phyloP scores from a whole-genome alignment of 257 asterid species.

The Jasminum sambac region DNA sequence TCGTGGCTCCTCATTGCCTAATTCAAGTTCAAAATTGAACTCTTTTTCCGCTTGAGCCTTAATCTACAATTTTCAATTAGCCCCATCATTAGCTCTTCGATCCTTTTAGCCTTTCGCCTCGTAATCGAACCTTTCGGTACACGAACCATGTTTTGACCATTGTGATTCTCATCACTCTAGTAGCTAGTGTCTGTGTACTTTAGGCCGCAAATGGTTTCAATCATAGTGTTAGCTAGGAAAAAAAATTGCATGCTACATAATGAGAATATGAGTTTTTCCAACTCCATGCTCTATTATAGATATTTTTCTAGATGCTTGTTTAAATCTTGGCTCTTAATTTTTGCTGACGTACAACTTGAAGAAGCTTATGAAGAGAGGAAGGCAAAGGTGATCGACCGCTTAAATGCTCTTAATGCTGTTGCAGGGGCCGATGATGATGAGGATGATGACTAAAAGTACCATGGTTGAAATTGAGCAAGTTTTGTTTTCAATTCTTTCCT shows the following conservation, averaged over 20 bases:
- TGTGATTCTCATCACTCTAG: too few relatives aligned
- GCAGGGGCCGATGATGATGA: slow-evolving; percentile 33
- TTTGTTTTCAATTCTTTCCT: neutral
- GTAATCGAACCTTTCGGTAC: too few relatives aligned
- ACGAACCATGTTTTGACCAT: too few relatives aligned
- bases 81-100: too few relatives aligned
- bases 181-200: neutral
- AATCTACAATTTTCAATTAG: too few relatives aligned
- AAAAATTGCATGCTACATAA: too few relatives aligned
- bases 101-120: too few relatives aligned
- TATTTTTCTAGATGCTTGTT: neutral
- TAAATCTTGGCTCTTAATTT: neutral
- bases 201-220: neutral
- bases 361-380: slow-evolving; percentile 48
- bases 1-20: too few relatives aligned
- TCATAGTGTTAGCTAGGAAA: neutral
- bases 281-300: neutral
- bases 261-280: too few relatives aligned
- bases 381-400: slow-evolving; percentile 39
- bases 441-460: slow-evolving; percentile 31
- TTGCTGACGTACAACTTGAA: slow-evolving; percentile 38
- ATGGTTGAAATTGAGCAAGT: neutral
- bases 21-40: too few relatives aligned
- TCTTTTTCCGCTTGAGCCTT: too few relatives aligned
- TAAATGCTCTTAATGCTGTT: slow-evolving; percentile 44